Evolutionary conservation across 2,329 filamentous ascomycete species (phyloP), one percentile per base, ranked within the genome.

Genomic region (Talaromyces sp.): DNA sequence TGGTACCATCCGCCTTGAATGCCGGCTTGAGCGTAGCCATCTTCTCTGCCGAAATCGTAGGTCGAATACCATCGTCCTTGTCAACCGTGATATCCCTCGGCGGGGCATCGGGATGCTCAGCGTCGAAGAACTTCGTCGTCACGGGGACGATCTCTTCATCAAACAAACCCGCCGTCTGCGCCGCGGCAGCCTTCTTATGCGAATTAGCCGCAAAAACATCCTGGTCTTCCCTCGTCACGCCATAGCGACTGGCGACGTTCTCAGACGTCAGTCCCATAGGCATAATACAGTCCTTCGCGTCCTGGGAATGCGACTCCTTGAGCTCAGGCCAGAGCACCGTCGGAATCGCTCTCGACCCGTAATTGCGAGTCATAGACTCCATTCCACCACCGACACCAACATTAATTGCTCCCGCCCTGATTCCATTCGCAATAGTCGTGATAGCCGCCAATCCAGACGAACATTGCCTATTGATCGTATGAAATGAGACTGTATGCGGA

Each of bases 321-420:
- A 96, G 79, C 58, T 84, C 87, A 0, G 89, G 87, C 91, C 92
- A 96, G 11, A 92, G 77, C 66, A 92, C 85, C 0, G 87, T 88
- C 0, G 93, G 93, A 48, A 97, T 95, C n/a, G 93, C 93, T 63
- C 87, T 82, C 28, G 82, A 86, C 58, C 88, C 92, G 77, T 97
- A 97, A 78, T 96, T 96, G 67, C 89, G 81, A 66, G 91, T 96
- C 93, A 97, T 97, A 79, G 89, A 93, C 83, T 97, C 93, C 90
- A 96, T 96, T 33, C 93, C 93, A 1, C 90, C 93, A 9, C 88
- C 93, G 65, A 97, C 86, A 64, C 91, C 93, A 0, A 83, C 81
- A 65, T 87, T 84, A 58, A 93, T 89, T 68, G 85, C 84, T 1
- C 90, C 92, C 0, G 84, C 82, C n/a, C 86, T 84, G 69, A 97